Percentiles rank a stretch among this genome's conserved stretches.
Conservation (phyloP, 2,329 filamentous ascomycete species). For the Hypoxylon sp. region DNA sequence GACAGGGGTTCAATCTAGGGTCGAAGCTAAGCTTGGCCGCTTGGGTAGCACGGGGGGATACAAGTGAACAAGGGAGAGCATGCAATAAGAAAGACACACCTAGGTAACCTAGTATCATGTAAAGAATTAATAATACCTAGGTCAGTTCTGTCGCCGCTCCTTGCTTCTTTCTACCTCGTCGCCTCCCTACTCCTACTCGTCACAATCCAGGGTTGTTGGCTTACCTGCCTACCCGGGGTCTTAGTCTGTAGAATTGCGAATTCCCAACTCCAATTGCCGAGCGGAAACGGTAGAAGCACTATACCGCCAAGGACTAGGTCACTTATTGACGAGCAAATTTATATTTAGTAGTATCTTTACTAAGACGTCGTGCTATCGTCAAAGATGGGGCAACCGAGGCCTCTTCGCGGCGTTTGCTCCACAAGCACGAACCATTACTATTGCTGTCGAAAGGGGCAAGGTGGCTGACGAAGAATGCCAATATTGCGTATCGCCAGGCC, state of each 20-base stretch:
- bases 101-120: background rate
- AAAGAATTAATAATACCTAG: background rate
- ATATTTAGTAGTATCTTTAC: background rate
- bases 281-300: background rate
- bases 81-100: background rate
- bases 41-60: background rate
- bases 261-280: background rate
- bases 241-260: background rate
- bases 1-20: background rate
- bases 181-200: too few species aligned
- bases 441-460: background rate
- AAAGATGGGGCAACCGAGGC: background rate
- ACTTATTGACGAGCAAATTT: background rate
- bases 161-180: background rate
- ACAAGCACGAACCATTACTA: background rate
- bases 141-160: background rate
- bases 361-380: background rate
- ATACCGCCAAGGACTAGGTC: background rate
- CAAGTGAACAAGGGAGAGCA: too few species aligned
- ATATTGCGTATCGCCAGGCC: too few species aligned
- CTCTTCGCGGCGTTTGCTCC: background rate
- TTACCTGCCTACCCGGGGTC: too few species aligned
- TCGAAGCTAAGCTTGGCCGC: background rate
- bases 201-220: too few species aligned
- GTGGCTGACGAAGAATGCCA: background rate